These are phyloP conservation scores for Sarcodon aspratus DNA, from an alignment of 768 basidiomycete species.

Conservation along the genomic window DNA sequence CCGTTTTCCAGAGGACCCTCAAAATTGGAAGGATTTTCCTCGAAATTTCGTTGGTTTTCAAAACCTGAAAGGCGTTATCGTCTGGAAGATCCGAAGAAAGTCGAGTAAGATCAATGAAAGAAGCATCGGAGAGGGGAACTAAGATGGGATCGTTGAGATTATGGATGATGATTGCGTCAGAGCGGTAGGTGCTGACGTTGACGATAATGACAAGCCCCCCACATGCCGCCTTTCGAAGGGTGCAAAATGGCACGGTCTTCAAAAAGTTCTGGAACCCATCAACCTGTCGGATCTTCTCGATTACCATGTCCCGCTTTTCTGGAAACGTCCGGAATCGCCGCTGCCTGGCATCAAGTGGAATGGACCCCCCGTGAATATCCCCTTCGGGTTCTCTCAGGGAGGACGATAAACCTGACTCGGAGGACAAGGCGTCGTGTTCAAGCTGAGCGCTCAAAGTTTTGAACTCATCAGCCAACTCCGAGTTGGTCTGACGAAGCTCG, in stretches of 20 bases:
- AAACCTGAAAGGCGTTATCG: not conserved
- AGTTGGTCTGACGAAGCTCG: not conserved
- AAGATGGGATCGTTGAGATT: conserved; percentile 3
- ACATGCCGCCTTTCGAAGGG: conserved; percentile 15
- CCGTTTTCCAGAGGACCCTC: not conserved
- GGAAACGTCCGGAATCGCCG: conserved; percentile 4
- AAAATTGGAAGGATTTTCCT: not conserved
- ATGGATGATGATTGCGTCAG: conserved; percentile 24
- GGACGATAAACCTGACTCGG: no score
- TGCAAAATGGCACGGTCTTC: conserved; percentile 8
- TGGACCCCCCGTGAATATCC: not conserved
- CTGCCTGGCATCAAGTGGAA: not conserved
- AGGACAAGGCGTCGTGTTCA: no score
- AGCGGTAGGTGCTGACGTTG: conserved; percentile 20
- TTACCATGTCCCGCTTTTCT: conserved; percentile 5
- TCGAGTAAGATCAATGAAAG: conserved; percentile 3
- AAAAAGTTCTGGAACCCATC: conserved; percentile 23
- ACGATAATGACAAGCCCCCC: conserved; percentile 27
- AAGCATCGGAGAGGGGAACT: conserved; percentile 5
- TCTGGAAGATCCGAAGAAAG: not conserved
- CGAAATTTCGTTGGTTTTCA: not conserved
- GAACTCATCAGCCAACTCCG: not conserved
- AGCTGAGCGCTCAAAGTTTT: not conserved
- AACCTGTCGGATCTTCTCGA: conserved; percentile 18
- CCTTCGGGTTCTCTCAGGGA: no score